phyloP scores from a whole-genome alignment of 2,329 filamentous ascomycete genomes.

The Talaromyces sp. region DNA sequence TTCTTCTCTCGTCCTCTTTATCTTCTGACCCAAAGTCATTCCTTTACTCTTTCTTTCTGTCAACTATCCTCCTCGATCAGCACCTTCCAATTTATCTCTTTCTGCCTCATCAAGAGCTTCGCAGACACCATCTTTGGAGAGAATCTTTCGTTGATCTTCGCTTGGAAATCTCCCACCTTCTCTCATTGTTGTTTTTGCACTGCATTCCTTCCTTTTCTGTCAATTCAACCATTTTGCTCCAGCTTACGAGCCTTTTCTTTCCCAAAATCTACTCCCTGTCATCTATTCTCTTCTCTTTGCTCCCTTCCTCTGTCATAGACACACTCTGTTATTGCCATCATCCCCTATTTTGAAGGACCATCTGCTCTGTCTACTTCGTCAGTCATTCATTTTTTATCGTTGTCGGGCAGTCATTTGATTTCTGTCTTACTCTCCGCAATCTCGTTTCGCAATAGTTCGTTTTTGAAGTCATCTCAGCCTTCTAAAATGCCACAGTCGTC shows the following conservation, averaged over 20 bases:
- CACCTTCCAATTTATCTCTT: constrained; percentile 5
- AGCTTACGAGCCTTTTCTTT: constrained; percentile 15
- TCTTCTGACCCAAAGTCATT: not conserved
- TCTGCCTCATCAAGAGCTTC: not conserved
- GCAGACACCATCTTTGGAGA: constrained; percentile 4
- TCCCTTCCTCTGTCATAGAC: constrained; percentile 14
- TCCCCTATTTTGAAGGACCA: constrained; percentile 17
- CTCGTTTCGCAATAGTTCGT: not conserved
- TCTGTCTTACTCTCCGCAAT: constrained; percentile 6
- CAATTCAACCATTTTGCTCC: constrained; percentile 14
- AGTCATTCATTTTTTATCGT: constrained; percentile 13
- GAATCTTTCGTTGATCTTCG: constrained; percentile 3
- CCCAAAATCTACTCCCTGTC: constrained; percentile 13
- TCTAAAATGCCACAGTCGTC: constrained; percentile 4
- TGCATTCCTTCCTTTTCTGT: constrained; percentile 14
- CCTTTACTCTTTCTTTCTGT: constrained; percentile 10
- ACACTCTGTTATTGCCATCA: constrained; percentile 16
- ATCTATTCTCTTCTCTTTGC: constrained; percentile 16
- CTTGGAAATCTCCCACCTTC: constrained; percentile 15
- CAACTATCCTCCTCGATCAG: not conserved
- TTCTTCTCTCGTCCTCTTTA: not conserved
- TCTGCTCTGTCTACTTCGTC: constrained; percentile 15
- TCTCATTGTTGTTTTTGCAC: constrained; percentile 13
- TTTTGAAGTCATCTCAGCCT: constrained; percentile 7
- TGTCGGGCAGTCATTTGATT: constrained; percentile 3